These are phyloP conservation scores for Musa balbisiana DNA, from an alignment of 202 grass and related monocot species.

Conservation along the genomic window DNA sequence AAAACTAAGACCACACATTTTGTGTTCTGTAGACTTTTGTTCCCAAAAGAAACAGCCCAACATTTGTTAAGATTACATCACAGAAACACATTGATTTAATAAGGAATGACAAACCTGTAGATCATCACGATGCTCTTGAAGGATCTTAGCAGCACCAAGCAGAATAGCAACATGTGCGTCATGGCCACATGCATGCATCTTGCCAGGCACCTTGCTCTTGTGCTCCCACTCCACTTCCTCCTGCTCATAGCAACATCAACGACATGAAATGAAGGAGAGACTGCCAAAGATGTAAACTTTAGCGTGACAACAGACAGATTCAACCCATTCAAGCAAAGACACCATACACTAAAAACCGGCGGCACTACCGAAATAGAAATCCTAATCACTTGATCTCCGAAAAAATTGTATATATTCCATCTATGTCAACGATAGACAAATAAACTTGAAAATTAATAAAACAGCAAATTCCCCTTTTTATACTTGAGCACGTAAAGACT, in stretches of 20 bases:
- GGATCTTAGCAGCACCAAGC: constrained; percentile 75
- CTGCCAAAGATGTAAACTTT: no score
- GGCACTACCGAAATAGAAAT: not conserved
- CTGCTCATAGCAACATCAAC: constrained; percentile 21
- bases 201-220: constrained; percentile 55
- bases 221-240: constrained; percentile 88
- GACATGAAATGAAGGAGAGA: not conserved
- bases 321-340: no score
- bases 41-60: not conserved
- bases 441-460: no score
- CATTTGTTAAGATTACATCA: not conserved
- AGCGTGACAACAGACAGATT: no score
- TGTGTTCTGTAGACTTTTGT: not conserved
- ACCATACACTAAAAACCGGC: not conserved
- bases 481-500: no score
- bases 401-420: not conserved
- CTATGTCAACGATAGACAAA: no score
- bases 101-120: constrained; percentile 38
- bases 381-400: not conserved
- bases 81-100: not conserved
- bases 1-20: not conserved
- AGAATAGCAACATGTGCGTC: constrained; percentile 76
- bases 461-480: no score
- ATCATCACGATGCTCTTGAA: constrained; percentile 53
- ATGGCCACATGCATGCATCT: constrained; percentile 94